Evolutionary conservation across 192 early-diverging fungal genomes (phyloP).

Genomic region (Paraglomus brasilianum): DNA sequence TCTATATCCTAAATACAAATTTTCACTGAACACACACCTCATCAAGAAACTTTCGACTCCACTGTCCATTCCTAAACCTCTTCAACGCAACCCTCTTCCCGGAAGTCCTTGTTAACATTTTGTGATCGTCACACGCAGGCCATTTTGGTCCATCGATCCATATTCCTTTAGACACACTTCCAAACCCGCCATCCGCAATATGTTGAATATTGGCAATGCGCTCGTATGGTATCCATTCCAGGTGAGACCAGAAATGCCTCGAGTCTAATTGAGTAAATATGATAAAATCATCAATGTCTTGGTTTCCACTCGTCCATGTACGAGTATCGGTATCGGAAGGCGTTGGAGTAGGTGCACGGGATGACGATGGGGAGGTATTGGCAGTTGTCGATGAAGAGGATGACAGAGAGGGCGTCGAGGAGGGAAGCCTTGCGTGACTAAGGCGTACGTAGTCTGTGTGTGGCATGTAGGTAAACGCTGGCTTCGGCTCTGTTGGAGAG

Average conservation of each 20-base stretch:
- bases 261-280: conserved; percentile 1
- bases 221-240: conserved; percentile 16
- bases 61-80: conserved; percentile 35
- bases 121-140: neutral
- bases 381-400: too few relatives aligned
- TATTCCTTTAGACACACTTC: neutral
- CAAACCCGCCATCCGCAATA: conserved; percentile 20
- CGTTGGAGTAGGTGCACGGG: neutral
- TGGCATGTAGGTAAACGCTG: too few relatives aligned
- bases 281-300: conserved; percentile 21
- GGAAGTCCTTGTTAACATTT: conserved; percentile 15
- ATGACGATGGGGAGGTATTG: too few relatives aligned
- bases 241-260: neutral
- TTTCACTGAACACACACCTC: too few relatives aligned
- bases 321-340: neutral
- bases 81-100: conserved; percentile 29
- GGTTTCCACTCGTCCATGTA: conserved; percentile 24
- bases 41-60: conserved; percentile 33
- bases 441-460: too few relatives aligned
- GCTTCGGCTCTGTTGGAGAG: too few relatives aligned
- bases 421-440: too few relatives aligned
- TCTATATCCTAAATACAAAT: too few relatives aligned
- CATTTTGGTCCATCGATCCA: neutral
- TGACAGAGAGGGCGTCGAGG: too few relatives aligned
- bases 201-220: conserved; percentile 4